A percentile compares a stretch with the other conserved stretches of the same genome.
These are phyloP conservation scores for Clonostachys rosea DNA, from an alignment of 2,329 filamentous ascomycete genomes.

Conservation along the genomic window DNA sequence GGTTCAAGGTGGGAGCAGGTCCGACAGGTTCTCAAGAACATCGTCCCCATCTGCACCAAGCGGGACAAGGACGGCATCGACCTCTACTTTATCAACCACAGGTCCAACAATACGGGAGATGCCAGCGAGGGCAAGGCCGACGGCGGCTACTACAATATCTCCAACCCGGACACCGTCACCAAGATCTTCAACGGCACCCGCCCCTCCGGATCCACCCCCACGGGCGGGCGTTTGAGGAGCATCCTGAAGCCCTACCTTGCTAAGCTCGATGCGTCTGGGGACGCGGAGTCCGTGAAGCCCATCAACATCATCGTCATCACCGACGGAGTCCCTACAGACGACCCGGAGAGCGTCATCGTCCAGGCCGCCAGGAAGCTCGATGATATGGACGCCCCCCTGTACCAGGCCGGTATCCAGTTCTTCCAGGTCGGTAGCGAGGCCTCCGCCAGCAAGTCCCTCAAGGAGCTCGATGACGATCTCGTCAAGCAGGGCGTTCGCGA, in stretches of 20 bases:
- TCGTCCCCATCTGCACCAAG: slow-evolving; percentile 76
- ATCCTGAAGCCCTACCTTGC: slow-evolving; percentile 72
- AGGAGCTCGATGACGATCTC: slow-evolving; percentile 70
- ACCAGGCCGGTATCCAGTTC: slow-evolving; percentile 91
- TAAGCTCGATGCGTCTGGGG: slow-evolving; percentile 28
- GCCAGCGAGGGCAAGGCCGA: slow-evolving; percentile 23
- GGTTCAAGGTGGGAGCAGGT: slow-evolving; percentile 76
- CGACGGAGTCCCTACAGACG: slow-evolving; percentile 77
- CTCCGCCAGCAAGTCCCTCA: slow-evolving; percentile 59
- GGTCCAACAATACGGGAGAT: slow-evolving; percentile 28
- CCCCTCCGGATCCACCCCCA: slow-evolving; percentile 68
- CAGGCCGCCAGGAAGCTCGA: slow-evolving; percentile 67
- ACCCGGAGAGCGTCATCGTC: slow-evolving; percentile 68
- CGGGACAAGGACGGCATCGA: slow-evolving; percentile 85
- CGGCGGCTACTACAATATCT: slow-evolving; percentile 62
- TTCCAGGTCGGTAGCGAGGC: slow-evolving; percentile 84
- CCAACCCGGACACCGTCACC: slow-evolving; percentile 49
- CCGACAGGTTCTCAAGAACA: slow-evolving; percentile 60
- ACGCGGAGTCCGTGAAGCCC: slow-evolving; percentile 55
- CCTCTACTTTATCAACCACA: slow-evolving; percentile 83
- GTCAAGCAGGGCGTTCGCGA: slow-evolving; percentile 61
- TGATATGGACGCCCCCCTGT: slow-evolving; percentile 61
- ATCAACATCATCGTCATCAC: slow-evolving; percentile 93
- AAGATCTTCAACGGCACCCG: slow-evolving; percentile 65
- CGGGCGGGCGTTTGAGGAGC: slow-evolving; percentile 63